These are phyloP conservation scores for Vigna nakashimae DNA, from an alignment of 306 rosid species.

Conservation along the genomic window DNA sequence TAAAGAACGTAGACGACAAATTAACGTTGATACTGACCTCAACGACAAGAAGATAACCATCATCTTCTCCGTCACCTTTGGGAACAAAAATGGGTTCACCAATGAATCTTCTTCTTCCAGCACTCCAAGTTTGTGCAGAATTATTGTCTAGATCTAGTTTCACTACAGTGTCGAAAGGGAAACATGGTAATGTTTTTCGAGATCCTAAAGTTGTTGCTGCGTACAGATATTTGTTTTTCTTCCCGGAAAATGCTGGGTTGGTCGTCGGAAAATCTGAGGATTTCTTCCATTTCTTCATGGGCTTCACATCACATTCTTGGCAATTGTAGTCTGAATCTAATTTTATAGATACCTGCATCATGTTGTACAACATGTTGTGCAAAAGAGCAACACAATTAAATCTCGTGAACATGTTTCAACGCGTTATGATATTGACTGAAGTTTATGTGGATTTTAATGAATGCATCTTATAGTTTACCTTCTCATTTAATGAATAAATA, in stretches of 20 bases:
- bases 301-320: conserved; percentile 60
- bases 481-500: too few relatives aligned
- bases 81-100: conserved; percentile 90
- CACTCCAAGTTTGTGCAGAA: conserved; percentile 72
- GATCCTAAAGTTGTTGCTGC: conserved; percentile 82
- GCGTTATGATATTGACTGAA: too few relatives aligned
- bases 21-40: conserved; percentile 62
- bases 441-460: too few relatives aligned
- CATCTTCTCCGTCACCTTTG: conserved; percentile 66
- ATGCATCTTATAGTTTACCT: too few relatives aligned
- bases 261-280: conserved; percentile 82
- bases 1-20: neutral
- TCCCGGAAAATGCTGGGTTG: conserved; percentile 74
- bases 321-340: conserved; percentile 56
- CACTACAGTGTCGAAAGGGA: conserved; percentile 78
- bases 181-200: conserved; percentile 74
- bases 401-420: neutral
- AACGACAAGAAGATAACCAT: conserved; percentile 86
- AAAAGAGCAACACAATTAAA: neutral
- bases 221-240: conserved; percentile 63
- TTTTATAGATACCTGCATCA: conserved; percentile 65
- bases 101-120: conserved; percentile 70
- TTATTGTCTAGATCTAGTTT: conserved; percentile 56
- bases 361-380: conserved; percentile 2
- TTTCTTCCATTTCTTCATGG: conserved; percentile 62